Evolutionary conservation across 257 asterid species (phyloP).

Genomic region (Solanum bukasovii): DNA sequence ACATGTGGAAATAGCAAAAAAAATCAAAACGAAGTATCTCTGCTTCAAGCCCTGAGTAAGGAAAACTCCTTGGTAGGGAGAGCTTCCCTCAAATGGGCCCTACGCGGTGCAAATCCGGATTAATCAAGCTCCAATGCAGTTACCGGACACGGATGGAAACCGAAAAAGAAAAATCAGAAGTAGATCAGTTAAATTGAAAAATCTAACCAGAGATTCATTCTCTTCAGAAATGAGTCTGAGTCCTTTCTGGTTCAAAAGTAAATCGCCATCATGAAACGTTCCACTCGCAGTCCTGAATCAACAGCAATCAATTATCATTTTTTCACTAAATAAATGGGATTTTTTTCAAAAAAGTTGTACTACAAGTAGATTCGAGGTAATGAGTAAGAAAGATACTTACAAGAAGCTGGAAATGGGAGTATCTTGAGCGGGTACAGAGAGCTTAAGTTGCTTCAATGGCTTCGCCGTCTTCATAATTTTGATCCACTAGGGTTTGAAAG

Average conservation of each 20-base stretch:
- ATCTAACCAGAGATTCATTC: slow-evolving; percentile 43
- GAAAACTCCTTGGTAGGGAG: background rate
- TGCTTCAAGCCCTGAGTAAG: background rate
- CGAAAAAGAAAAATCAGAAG: background rate
- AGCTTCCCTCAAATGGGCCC: background rate
- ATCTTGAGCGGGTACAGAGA: slow-evolving; percentile 72
- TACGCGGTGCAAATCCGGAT: background rate
- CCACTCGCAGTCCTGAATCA: slow-evolving; percentile 84
- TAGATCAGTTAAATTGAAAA: background rate
- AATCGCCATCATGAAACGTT: slow-evolving; percentile 90
- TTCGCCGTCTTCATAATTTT: slow-evolving; percentile 63
- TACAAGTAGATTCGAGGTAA: background rate
- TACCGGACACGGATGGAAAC: background rate
- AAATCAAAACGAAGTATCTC: background rate
- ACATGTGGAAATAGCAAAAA: background rate
- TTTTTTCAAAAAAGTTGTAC: background rate
- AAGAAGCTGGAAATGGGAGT: slow-evolving; percentile 72
- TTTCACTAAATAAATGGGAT: background rate
- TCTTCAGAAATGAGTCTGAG: slow-evolving; percentile 68
- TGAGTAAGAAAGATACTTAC: slow-evolving; percentile 11
- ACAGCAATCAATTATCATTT: background rate
- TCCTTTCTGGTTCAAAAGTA: slow-evolving; percentile 73
- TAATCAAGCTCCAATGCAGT: background rate
- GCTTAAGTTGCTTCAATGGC: slow-evolving; percentile 83
- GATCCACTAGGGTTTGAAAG: background rate